A percentile compares a stretch with the other conserved stretches of the same genome.
phyloP scores from a whole-genome alignment of 768 basidiomycete species.

The Kwoniella pini region DNA sequence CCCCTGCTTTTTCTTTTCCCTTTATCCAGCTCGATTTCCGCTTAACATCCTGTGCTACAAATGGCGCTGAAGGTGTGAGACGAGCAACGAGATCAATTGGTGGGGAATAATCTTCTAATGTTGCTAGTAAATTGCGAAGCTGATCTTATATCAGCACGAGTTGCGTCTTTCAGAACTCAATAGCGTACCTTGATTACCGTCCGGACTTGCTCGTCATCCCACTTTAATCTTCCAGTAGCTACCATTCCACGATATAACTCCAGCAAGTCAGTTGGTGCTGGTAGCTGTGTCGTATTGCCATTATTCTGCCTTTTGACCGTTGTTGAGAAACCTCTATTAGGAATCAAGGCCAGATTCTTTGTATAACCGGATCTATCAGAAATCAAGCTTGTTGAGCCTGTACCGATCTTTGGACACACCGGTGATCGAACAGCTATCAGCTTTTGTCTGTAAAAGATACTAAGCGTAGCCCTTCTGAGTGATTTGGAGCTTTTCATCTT shows the following conservation, averaged over 20 bases:
- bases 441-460: too few relatives aligned
- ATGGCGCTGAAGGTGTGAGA: constrained; percentile 41
- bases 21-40: constrained; percentile 29
- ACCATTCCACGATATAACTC: constrained; percentile 60
- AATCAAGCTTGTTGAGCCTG: too few relatives aligned
- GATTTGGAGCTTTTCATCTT: too few relatives aligned
- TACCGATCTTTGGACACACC: too few relatives aligned
- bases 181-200: constrained; percentile 60
- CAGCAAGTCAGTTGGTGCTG: constrained; percentile 56
- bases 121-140: constrained; percentile 60
- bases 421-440: too few relatives aligned
- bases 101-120: constrained; percentile 61
- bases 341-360: neutral
- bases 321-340: neutral
- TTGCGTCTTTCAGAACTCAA: neutral
- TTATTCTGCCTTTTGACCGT: neutral
- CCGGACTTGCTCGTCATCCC: constrained; percentile 63
- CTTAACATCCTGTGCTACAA: constrained; percentile 28
- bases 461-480: too few relatives aligned
- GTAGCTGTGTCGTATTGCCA: neutral
- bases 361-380: too few relatives aligned
- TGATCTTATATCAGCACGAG: constrained; percentile 27
- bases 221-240: constrained; percentile 58
- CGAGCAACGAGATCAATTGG: constrained; percentile 56
- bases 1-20: constrained; percentile 36